Evolutionary conservation across 1,139 yeast genomes (phyloP).

Genomic region (Scheffersomyces insectosa): DNA sequence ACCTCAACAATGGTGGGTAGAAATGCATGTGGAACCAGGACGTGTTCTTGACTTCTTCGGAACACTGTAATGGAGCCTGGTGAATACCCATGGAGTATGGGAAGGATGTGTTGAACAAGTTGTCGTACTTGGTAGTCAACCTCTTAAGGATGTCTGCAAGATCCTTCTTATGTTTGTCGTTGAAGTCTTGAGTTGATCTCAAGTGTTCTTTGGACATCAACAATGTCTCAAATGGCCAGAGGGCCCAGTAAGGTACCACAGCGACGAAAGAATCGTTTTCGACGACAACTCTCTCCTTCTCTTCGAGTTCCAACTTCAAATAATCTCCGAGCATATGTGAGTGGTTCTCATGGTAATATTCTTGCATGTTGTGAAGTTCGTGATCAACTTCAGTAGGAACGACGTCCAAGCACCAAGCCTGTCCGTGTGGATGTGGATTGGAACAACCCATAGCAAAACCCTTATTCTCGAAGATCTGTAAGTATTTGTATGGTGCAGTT

Average conservation of each 20-base stretch:
- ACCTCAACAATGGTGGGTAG: conserved; percentile 74
- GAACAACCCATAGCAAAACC: conserved; percentile 85
- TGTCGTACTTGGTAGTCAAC: conserved; percentile 69
- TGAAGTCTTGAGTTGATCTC: conserved; percentile 52
- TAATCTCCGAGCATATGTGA: conserved; percentile 64
- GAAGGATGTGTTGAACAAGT: conserved; percentile 66
- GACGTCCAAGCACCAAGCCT: conserved; percentile 73
- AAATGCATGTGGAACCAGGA: conserved; percentile 79
- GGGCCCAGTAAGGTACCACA: conserved; percentile 83
- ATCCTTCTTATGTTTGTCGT: conserved; percentile 50
- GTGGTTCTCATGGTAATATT: conserved; percentile 46
- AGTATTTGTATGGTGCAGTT: conserved; percentile 53
- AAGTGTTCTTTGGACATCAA: conserved; percentile 58
- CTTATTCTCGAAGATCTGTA: conserved; percentile 77
- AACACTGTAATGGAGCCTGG: conserved; percentile 60
- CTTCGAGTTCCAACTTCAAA: conserved; percentile 55
- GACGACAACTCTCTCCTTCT: conserved; percentile 53
- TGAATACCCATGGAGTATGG: conserved; percentile 85
- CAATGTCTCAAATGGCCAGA: conserved; percentile 80
- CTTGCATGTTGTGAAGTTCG: conserved; percentile 53
- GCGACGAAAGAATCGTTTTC: conserved; percentile 65
- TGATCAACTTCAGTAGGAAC: conserved; percentile 69
- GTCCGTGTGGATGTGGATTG: conserved; percentile 80
- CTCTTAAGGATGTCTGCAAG: conserved; percentile 56
- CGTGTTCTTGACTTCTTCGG: conserved; percentile 34